Evolutionary conservation across 2,329 filamentous ascomycete genomes (phyloP), one percentile per base, ranked within the genome.

Genomic region (Phialophora verrucosa): DNA sequence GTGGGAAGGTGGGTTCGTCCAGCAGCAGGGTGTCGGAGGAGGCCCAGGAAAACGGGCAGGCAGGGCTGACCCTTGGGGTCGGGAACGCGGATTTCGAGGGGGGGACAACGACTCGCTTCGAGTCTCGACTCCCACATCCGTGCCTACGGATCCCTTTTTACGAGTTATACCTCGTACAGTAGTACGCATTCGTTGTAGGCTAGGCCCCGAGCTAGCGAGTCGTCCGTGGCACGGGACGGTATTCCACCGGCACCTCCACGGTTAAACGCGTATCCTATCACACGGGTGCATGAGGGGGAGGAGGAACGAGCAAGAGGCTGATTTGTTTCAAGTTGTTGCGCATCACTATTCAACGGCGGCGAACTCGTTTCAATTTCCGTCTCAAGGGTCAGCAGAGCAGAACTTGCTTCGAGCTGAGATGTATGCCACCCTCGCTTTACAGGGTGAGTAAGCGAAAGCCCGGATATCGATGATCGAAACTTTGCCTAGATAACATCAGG

Each of bases 21-120:
- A 8, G 11, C 29, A 3, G 49, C 49, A 51, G n/a, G n/a, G 10
- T 50, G n/a, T 50, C n/a, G n/a, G 25, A 23, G 47, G 17, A 20
- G 49, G 20, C 17, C 49, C 49, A 51, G 49, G 20, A 11, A n/a
- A 14, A 11, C 11, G 20, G 20, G 25, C 49, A 27, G 49, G 20
- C 20, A 35, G 20, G 20, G 50, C 50, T 53, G 50, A 56, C 25
- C 59, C 35, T 20, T 38, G 49, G 53, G 35, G 44, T 38, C 20
- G 61, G 61, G 54, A 14, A 20, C 61, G 20, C 42, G n/a, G 53
- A 23, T 32, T 60, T 59, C 44, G 32, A 42, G 44, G 31, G 56
- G 35, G 35, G 12, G 23, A 59, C 23, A 31, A 51, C 10, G 49
- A 51, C 49, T 23, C 49, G 32, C 20, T 29, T 59, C 44, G 57